Base-by-base conservation (phyloP, 2,329 filamentous ascomycete genomes). In the Thelonectria olida region DNA sequence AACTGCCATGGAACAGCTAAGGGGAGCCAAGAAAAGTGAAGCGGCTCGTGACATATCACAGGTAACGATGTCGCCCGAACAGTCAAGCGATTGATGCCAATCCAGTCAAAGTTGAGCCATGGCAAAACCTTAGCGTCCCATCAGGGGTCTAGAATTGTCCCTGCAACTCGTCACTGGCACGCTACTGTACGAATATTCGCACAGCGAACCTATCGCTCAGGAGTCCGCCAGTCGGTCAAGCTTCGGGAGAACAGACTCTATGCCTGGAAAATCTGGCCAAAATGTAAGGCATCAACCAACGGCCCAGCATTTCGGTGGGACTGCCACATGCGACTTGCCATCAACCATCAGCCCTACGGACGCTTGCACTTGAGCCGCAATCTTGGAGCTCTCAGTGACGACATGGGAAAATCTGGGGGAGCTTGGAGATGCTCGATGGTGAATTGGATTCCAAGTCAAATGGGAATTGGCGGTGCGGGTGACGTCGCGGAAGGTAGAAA, bases 311-410 rank as follows among this genome's bases (percentile, higher is more conserved):
- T 47, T 50, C 51, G 55, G 61, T 60, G 60, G 65, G 63, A 63
- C 61, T 61, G 48, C 38, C 57, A 54, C 47, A 61, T 65, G 64
- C 53, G 39, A 58, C 54, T 49, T 63, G 57, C 53, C 50, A 36
- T 59, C 50, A 50, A 54, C 42, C 62, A 62, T 72, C 70, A 73
- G 71, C 72, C 72, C 72, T 73, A 71, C 63, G 63, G 62, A 62
- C 61, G 64, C 66, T 72, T 66, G 64, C 54, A 67, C 52, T 65
- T 68, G 67, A 68, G 70, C 67, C 68, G 67, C 70, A 66, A 66
- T 58, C 64, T 64, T 73, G 63, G 66, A 71, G 66, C 64, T 70
- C 67, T 70, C 63, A 39, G 65, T 64, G 57, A 67, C 67, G 65
- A 56, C 56, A 67, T 63, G 61, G 54, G 62, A 63, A 68, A 67